Evolutionary conservation across 768 basidiomycete genomes (phyloP), one percentile per base, ranked within the genome.

Genomic region (Rhizopogon vinicolor): DNA sequence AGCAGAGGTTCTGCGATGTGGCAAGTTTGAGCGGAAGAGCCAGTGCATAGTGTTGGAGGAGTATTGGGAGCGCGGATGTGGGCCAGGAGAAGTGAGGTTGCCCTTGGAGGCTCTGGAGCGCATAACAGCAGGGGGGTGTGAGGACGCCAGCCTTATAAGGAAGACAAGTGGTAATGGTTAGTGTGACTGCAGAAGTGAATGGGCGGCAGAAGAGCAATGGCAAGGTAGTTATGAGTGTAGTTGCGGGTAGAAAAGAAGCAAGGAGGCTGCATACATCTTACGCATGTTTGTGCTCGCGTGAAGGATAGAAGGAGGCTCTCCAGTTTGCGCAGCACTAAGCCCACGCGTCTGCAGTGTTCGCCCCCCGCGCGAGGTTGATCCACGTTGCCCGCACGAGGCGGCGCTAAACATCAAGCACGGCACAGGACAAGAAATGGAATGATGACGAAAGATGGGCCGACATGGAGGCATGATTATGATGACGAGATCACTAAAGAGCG

Each of bases 1-100:
- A 18, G 84, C 85, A 56, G 78, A 78, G 59, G 85, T 77, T 62
- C 80, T 75, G 42, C 85, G 80, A 60, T 69, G 66, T 51, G 87
- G 85, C 48, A 89, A 82, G 67, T 87, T 89, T 60, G 80, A 85
- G 61, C 86, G 79, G 68, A 88, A 89, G 53, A 89, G 75, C 87
- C 87, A 89, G 58, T 89, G 86, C 49, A 87, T 68, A 55, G 84
- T 76, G 55, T 65, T 65, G 14, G 48, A 49, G 13, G 48, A 49
- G 31, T 49, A 49, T 25, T 49, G 48, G 66, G 63, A 33, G 60
- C 70, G 69, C 44, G 70, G 40, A 57, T 70, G 68, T 53, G 69
- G 53, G 46, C 41, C 63, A 46, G 69, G 25, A 44, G 65, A 55
- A 46, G 58, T 39, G 12, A 64, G 45, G 42, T 62, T 62, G 13